A percentile compares a stretch with the other conserved stretches of the same genome.
Conservation (phyloP, 805 yeast species). For the Candida loeiensis region DNA sequence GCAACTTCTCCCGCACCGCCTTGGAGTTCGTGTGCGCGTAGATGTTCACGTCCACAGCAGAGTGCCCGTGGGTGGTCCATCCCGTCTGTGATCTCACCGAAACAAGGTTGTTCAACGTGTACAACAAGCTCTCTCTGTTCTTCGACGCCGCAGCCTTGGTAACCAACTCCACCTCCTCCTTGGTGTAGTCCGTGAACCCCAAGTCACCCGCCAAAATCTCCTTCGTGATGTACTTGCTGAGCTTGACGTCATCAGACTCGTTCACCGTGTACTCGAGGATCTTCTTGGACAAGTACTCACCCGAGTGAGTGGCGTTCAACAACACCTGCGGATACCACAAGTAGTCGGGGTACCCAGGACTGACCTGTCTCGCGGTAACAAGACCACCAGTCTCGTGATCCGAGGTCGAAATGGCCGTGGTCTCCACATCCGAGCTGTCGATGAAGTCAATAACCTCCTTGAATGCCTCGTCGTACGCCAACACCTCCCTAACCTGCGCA, state of each 20-base stretch:
- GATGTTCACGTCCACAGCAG: conserved; percentile 92
- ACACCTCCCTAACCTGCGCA: conserved; percentile 87
- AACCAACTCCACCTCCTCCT: conserved; percentile 43
- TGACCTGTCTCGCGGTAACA: conserved; percentile 77
- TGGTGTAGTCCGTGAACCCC: conserved; percentile 58
- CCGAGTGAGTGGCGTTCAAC: conserved; percentile 66
- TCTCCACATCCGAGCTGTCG: conserved; percentile 65
- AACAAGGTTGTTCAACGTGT: conserved; percentile 63
- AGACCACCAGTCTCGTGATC: conserved; percentile 98
- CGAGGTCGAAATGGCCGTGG: conserved; percentile 75
- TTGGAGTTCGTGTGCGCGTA: conserved; percentile 70
- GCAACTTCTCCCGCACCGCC: conserved; percentile 35
- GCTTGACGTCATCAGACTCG: conserved; percentile 12
- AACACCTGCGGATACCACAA: conserved; percentile 82
- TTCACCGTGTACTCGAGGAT: conserved; percentile 34
- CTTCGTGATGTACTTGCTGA: conserved; percentile 45
- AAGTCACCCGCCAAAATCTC: conserved; percentile 61
- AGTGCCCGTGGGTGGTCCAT: conserved; percentile 97
- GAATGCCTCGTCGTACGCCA: conserved; percentile 84
- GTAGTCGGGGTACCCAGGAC: conserved; percentile 73
- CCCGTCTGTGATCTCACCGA: conserved; percentile 85
- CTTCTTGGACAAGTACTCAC: conserved; percentile 60
- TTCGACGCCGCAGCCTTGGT: conserved; percentile 9
- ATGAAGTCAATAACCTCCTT: conserved; percentile 69
- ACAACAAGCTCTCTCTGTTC: conserved; percentile 40